Evolutionary conservation across 306 rosid species (phyloP), one percentile per base, ranked within the genome.

Genomic region (Cicer arietinum): DNA sequence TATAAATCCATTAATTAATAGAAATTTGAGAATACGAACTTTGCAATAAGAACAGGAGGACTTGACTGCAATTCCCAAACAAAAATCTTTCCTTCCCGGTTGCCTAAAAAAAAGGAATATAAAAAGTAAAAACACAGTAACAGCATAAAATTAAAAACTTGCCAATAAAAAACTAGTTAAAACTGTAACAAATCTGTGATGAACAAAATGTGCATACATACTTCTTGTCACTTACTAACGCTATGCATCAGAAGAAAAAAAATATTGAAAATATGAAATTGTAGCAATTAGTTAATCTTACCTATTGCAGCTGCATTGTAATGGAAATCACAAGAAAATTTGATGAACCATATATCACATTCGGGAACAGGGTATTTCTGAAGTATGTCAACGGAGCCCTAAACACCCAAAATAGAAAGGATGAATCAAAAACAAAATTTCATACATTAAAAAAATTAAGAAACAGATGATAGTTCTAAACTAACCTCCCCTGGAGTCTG

Each of bases 331-430:
- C 91, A 92, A 37, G 97, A 94, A 74, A 94, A 94, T 80, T 94
- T 94, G 88, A 94, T 92, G 87, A 92, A 94, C 97, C 99, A 94
- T 74, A 94, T 92, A 78, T 94, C 97, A 63, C 99, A 94, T 58
- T 87, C 99, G 0, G 99, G 98, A 80, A 86, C 94, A 16, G 99
- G 99, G 84, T 94, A 94, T 75, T 89, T 94, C 82, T 94, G 99
- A 79, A 94, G 99, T 77, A 92, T 85, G 80, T 92, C 99, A 69
- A 85, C 96, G 2, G 80, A 68, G 44, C 99, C 97, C 99, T 94
- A 72, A 69, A 79, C 18, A 77, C 45, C 40, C 79, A 74, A 56
- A 77, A 4, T 59, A 18, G 6, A 59, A 43, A 59, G 10, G 52
- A 46, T n/a, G 42, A 78, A 30, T 46, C 67, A 60, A 46, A 69